phyloP scores from a whole-genome alignment of 2,329 filamentous ascomycete species.

The Aspergillus sergii region DNA sequence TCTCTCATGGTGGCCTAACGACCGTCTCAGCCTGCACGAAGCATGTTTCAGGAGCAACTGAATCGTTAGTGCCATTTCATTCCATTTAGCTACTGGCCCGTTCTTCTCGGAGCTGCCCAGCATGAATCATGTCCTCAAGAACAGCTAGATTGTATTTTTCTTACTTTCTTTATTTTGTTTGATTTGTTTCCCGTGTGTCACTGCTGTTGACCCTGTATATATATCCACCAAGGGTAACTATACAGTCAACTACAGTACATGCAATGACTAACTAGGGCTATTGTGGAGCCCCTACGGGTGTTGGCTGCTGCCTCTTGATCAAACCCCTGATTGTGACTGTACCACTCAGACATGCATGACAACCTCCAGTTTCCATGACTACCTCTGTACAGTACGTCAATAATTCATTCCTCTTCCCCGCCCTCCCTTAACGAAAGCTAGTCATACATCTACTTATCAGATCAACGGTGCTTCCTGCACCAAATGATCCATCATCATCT shows the following conservation, averaged over 20 bases:
- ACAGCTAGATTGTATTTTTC: neutral
- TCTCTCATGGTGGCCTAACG: neutral
- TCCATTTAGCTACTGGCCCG: neutral
- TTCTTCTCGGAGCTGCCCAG: neutral
- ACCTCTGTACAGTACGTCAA: neutral
- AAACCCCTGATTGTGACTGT: neutral
- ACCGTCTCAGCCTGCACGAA: neutral
- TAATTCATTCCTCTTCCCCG: neutral
- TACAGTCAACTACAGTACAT: no score
- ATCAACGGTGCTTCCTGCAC: neutral
- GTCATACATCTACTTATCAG: neutral
- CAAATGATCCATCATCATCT: conserved; percentile 5
- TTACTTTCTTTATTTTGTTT: neutral
- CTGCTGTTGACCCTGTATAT: no score
- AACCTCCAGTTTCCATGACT: neutral
- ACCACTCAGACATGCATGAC: neutral
- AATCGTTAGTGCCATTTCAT: neutral
- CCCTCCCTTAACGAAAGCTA: no score
- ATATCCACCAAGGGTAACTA: no score
- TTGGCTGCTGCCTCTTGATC: neutral
- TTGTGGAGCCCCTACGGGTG: neutral
- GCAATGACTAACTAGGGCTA: neutral
- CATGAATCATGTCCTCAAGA: neutral
- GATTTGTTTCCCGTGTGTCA: no score
- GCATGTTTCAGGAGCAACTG: neutral